Percentiles rank a stretch among this genome's conserved stretches.
phyloP scores from a whole-genome alignment of 495 filamentous ascomycete species.

The Staphylotrichum longicolle region DNA sequence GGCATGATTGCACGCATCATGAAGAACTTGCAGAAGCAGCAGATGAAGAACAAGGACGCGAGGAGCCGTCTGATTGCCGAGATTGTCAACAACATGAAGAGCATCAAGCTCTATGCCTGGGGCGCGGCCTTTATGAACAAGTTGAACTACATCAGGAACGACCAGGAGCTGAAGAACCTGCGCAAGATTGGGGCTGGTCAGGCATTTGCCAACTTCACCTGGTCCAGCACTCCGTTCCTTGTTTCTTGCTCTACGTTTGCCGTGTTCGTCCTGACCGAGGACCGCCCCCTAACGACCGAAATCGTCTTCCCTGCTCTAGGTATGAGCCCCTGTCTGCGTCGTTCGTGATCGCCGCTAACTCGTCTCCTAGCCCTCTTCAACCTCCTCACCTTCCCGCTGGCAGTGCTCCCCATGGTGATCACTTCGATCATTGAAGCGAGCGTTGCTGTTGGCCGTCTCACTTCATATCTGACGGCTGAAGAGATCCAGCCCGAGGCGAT shows the following conservation, averaged over 20 bases:
- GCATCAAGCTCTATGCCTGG: conserved; percentile 99
- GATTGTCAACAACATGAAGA: conserved; percentile 99
- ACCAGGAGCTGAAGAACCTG: conserved; percentile 90
- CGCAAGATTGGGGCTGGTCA: conserved; percentile 94
- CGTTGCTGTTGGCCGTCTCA: conserved; percentile 84
- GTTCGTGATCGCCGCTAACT: not conserved
- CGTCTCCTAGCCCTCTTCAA: conserved; percentile 70
- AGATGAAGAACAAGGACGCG: conserved; percentile 99
- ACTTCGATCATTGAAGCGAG: conserved; percentile 94
- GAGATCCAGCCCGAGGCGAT: conserved; percentile 89
- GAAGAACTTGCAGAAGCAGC: conserved; percentile 89
- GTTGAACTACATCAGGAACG: conserved; percentile 90
- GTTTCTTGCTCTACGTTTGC: conserved; percentile 97
- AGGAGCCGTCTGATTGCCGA: conserved; percentile 93
- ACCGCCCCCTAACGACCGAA: conserved; percentile 81
- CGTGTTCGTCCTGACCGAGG: conserved; percentile 82
- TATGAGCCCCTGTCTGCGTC: conserved; percentile 6
- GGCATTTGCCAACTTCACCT: conserved; percentile 94
- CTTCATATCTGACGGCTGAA: conserved; percentile 80
- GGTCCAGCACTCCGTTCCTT: conserved; percentile 98
- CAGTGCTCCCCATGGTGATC: conserved; percentile 96
- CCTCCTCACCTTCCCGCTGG: conserved; percentile 89
- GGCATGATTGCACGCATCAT: conserved; percentile 88
- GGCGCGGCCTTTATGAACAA: conserved; percentile 95
- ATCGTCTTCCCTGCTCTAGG: conserved; percentile 93